Conservation (phyloP, 306 rosid species). For the Carpinus viminea region DNA sequence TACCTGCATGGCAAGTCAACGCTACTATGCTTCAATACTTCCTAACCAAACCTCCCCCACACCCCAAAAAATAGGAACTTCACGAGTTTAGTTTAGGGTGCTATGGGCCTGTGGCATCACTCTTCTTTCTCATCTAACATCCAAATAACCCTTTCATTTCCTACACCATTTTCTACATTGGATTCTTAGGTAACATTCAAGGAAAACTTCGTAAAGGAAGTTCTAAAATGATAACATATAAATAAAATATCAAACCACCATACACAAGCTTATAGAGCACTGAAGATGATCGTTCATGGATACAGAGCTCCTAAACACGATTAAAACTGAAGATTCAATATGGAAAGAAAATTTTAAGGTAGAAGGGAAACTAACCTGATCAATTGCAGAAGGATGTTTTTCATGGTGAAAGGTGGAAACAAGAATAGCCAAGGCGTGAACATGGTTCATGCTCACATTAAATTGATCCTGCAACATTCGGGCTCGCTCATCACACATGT, state of each 20-base stretch:
- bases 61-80: background rate
- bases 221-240: constrained; percentile 1
- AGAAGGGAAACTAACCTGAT: constrained; percentile 62
- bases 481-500: constrained; percentile 98
- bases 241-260: background rate
- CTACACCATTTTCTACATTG: background rate
- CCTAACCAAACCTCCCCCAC: background rate
- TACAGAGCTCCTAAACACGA: background rate
- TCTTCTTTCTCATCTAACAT: constrained; percentile 2
- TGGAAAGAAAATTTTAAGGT: constrained; percentile 1
- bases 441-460: constrained; percentile 94
- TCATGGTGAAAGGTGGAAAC: constrained; percentile 94
- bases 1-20: no score
- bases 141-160: background rate
- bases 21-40: background rate
- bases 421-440: constrained; percentile 89
- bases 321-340: constrained; percentile 5
- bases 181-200: background rate
- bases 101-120: background rate
- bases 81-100: background rate
- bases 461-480: constrained; percentile 97
- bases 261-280: constrained; percentile 10
- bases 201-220: background rate
- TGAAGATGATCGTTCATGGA: background rate
- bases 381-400: constrained; percentile 84